phyloP scores from a whole-genome alignment of 2,329 filamentous ascomycete species.

The Tolypocladium cylindrosporum region DNA sequence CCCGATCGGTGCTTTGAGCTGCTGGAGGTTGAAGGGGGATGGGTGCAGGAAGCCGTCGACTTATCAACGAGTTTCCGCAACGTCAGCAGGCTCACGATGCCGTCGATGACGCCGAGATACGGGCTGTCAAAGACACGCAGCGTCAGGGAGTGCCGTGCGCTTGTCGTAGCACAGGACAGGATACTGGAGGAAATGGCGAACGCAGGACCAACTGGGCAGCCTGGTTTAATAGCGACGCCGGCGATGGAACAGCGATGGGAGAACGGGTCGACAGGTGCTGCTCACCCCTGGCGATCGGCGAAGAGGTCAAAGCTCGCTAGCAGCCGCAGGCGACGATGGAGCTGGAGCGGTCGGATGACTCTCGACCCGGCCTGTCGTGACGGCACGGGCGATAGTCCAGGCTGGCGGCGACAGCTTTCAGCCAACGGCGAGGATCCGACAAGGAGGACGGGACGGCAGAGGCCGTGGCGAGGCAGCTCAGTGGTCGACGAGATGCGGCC shows the following conservation, averaged over 20 bases:
- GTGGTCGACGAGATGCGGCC: neutral
- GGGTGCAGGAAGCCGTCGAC: slow-evolving; percentile 2
- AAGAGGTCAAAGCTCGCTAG: neutral
- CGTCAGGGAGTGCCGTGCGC: neutral
- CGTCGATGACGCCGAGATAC: neutral
- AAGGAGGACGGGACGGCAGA: neutral
- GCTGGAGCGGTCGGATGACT: neutral
- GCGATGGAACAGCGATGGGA: neutral
- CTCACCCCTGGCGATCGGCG: neutral
- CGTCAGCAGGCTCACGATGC: neutral
- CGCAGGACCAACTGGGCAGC: neutral
- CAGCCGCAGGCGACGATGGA: neutral
- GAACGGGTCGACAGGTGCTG: neutral
- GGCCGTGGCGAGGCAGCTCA: slow-evolving; percentile 1
- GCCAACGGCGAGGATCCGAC: neutral
- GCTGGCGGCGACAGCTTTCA: neutral
- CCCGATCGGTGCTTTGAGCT: slow-evolving; percentile 1
- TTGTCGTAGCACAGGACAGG: neutral
- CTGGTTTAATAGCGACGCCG: neutral
- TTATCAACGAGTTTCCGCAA: neutral
- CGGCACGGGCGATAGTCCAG: neutral
- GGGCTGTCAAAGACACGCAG: neutral
- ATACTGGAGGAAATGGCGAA: neutral
- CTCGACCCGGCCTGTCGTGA: neutral
- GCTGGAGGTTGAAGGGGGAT: slow-evolving; percentile 2